Evolutionary conservation across 2,329 filamentous ascomycete genomes (phyloP).

Genomic region (Aspergillus pseudonomiae): DNA sequence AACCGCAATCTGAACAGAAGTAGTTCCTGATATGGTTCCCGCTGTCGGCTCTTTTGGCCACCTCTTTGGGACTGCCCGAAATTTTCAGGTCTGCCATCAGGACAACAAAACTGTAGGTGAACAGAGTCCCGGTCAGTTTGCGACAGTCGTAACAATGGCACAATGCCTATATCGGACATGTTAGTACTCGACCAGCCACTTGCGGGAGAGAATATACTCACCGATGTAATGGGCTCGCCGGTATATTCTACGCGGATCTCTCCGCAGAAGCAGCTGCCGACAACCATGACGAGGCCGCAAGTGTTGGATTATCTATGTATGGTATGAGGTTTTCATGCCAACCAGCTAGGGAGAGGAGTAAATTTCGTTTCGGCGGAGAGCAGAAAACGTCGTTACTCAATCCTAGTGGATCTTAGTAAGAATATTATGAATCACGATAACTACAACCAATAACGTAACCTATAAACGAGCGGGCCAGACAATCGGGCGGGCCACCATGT

Average conservation of each 20-base stretch:
- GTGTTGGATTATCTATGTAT: neutral
- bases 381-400: too few species aligned
- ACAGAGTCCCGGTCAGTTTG: slow-evolving; percentile 39
- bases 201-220: slow-evolving; percentile 19
- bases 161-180: slow-evolving; percentile 29
- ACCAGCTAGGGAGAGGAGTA: too few species aligned
- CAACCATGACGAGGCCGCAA: slow-evolving; percentile 25
- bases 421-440: too few species aligned
- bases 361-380: too few species aligned
- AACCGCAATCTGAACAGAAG: slow-evolving; percentile 44
- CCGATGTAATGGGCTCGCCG: slow-evolving; percentile 33
- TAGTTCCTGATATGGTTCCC: slow-evolving; percentile 40
- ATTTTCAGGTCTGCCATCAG: slow-evolving; percentile 32
- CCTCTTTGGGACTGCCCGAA: slow-evolving; percentile 37
- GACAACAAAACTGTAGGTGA: slow-evolving; percentile 35
- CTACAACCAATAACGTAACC: too few species aligned
- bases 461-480: too few species aligned
- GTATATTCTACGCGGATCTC: slow-evolving; percentile 38
- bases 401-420: too few species aligned
- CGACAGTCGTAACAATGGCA: slow-evolving; percentile 46
- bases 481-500: too few species aligned
- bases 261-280: slow-evolving; percentile 42
- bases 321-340: too few species aligned
- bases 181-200: neutral
- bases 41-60: slow-evolving; percentile 39